Base-by-base conservation (phyloP, 768 basidiomycete species). In the Kwoniella europaea region DNA sequence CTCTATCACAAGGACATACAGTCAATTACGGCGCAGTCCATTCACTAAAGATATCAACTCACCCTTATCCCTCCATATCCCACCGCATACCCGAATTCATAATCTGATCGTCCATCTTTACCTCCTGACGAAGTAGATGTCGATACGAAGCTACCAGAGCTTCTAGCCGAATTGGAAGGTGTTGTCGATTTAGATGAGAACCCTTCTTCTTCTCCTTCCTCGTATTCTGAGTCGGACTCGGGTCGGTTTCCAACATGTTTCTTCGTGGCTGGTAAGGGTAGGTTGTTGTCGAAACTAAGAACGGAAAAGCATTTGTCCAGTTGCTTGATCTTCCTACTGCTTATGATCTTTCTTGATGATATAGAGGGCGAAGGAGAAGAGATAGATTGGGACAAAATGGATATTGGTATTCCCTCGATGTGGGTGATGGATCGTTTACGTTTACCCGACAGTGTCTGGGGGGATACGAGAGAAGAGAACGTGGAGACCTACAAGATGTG, bases 351-450 rank as follows among this genome's bases (percentile, higher is more conserved):
- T 22, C 62, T 63, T n/a, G 44, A 20, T 41, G 42, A 4, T 6
- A 16, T 24, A 0, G 46, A 52, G n/a, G 50, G 10, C 22, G n/a
- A 18, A 9, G 22, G 22, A 15, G 54, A 2, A 9, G 65, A 65
- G 6, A 54, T 22, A 27, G 65, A 18, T 3, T 22, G 10, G 1
- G 65, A 58, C 13, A 67, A 35, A 41, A 67, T 59, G 13, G 65
- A 46, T 13, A 67, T 20, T 3, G 65, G 65, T 10, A 67, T 67
- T 20, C 65, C 65, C 10, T 57, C 52, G 65, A 56, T 44, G 46
- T 67, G 65, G 6, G 65, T 67, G 4, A 67, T 43, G 5, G 65
- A 67, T 35, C 57, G 55, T 59, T 67, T 67, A 16, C 65, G 55
- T 41, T 67, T 67, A 13, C 52, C 52, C 20, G 22, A n/a, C 10